Base-by-base conservation (phyloP, 1,139 yeast species). In the Suhomyces kunorum region DNA sequence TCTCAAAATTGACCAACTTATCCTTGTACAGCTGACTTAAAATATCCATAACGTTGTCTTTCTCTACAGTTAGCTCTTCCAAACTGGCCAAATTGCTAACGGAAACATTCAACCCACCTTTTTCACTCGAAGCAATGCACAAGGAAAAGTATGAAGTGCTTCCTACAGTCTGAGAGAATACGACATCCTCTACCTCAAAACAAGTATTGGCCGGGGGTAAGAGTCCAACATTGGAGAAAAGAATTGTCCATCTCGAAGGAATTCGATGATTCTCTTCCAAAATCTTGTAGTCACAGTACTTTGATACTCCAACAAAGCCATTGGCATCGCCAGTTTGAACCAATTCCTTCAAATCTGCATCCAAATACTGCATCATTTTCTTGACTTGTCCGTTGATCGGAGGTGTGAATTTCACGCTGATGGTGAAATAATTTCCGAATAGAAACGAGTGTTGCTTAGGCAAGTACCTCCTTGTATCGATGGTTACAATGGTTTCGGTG, bases 171-270 rank as follows among this genome's bases (percentile, higher is more conserved):
- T 22, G 38, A 6, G 30, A 25, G 16, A 40, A 43, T 9, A 17
- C 19, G 8, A 30, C 34, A 26, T 43, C 41, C 5, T 28, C 34
- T 5, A 37, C 28, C 7, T 30, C 12, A 30, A 24, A 37, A 12
- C 18, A 17, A 3, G 22, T 23, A 11, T 22, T 32, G n/a, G 30
- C 11, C 19, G 37, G 32, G 3, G 22, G 17, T 13, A 54, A 46
- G 20, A 32, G 38, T 3, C 64, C 64, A 30, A 60, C 43, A 39
- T 60, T 59, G 4, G 63, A 58, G 8, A 58, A 37, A 18, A 55
- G 49, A 18, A 58, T 31, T 2, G 64, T 51, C 29, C 39, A 45
- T 28, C 57, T 45, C 11, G 36, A 38, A 17, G 36, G 19, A 8
- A 29, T 27, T 12, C 43, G 43, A 19, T 44, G 28, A 8, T 47